These are phyloP conservation scores for Lentinula sp. DNA, from an alignment of 768 basidiomycete genomes.

Conservation along the genomic window DNA sequence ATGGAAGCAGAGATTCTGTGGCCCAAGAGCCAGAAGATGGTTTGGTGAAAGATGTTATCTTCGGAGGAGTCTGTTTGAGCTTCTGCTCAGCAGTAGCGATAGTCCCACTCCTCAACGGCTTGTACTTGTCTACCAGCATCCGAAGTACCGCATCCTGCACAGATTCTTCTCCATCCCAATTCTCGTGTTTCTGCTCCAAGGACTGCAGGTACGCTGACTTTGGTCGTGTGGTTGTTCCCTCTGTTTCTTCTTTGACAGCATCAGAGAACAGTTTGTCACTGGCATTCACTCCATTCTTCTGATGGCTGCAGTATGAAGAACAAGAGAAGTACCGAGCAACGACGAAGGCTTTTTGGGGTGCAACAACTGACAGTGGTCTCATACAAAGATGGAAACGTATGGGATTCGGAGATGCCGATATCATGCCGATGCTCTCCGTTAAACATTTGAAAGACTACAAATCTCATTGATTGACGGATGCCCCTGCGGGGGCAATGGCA, in stretches of 20 bases:
- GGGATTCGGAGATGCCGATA: no score
- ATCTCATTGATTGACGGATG: not conserved
- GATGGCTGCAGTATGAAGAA: not conserved
- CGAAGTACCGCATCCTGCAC: constrained; percentile 65
- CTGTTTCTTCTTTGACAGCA: constrained; percentile 48
- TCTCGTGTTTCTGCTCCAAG: constrained; percentile 44
- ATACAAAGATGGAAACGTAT: not conserved
- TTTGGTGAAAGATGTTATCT: constrained; percentile 18
- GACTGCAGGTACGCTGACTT: constrained; percentile 10
- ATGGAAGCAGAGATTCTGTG: constrained; percentile 46
- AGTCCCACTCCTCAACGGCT: constrained; percentile 61
- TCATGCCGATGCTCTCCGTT: no score
- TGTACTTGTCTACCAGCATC: constrained; percentile 86
- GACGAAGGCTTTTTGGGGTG: not conserved
- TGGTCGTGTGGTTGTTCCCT: constrained; percentile 14
- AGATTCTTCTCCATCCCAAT: constrained; percentile 78
- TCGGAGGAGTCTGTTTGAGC: constrained; percentile 43
- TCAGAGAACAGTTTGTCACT: constrained; percentile 58
- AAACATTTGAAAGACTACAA: not conserved
- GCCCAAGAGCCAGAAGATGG: constrained; percentile 35
- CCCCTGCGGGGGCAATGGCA: no score
- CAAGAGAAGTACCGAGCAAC: not conserved
- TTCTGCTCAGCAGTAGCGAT: constrained; percentile 63
- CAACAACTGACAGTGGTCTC: not conserved
- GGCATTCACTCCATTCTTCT: not conserved